phyloP scores from a whole-genome alignment of 1,284 basidiomycete genomes.

The Dichomitus squalens region DNA sequence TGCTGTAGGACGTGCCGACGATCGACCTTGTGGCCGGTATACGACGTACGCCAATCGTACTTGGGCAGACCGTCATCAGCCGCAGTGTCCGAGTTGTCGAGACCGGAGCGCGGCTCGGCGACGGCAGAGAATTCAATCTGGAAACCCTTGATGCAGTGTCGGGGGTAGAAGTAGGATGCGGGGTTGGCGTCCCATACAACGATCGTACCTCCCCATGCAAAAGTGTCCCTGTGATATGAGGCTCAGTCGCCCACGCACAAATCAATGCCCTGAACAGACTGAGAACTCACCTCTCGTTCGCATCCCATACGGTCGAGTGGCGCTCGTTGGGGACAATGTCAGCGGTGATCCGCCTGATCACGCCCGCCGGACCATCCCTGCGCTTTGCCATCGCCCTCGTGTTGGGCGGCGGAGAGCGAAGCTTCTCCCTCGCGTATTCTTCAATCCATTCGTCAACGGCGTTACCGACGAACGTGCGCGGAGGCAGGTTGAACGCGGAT shows the following conservation, averaged over 20 bases:
- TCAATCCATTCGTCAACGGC: constrained; percentile 5
- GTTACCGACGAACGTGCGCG: neutral
- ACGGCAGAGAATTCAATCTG: constrained; percentile 20
- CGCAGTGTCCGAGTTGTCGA: neutral
- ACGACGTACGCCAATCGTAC: constrained; percentile 15
- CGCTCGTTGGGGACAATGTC: constrained; percentile 13
- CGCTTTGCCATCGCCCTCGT: neutral
- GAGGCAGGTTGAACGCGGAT: neutral
- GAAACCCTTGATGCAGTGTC: constrained; percentile 14
- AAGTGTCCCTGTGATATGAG: constrained; percentile 10
- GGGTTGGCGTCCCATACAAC: constrained; percentile 19
- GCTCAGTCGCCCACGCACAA: neutral
- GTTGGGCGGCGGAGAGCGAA: neutral
- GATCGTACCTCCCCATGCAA: constrained; percentile 22
- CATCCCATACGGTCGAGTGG: constrained; percentile 20
- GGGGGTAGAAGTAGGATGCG: constrained; percentile 11
- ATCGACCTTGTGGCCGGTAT: constrained; percentile 1
- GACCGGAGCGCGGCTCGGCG: constrained; percentile 10
- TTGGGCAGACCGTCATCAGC: neutral
- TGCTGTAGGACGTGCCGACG: neutral
- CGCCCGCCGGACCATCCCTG: neutral
- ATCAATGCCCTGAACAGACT: neutral
- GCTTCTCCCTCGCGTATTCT: constrained; percentile 13
- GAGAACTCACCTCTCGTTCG: constrained; percentile 6
- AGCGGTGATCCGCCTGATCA: constrained; percentile 9